phyloP scores from a whole-genome alignment of 257 asterid species.

The Ligustrum vulgare region DNA sequence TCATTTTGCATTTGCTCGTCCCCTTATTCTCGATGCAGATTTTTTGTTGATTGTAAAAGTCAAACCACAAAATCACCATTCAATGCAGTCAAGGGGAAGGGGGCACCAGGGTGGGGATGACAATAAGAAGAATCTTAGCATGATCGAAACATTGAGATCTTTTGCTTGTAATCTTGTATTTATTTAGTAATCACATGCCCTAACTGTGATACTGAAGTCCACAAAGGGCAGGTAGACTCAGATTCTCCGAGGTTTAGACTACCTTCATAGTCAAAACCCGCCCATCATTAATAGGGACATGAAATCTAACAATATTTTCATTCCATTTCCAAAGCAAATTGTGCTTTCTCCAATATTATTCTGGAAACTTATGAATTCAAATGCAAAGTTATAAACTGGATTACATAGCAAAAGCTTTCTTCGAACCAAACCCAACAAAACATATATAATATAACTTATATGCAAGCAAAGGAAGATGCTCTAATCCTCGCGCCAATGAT shows the following conservation, averaged over 20 bases:
- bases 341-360: slow-evolving; percentile 1
- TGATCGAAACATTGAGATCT: slow-evolving; percentile 83
- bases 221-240: slow-evolving; percentile 78
- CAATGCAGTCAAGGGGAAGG: slow-evolving; percentile 27
- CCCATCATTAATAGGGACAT: slow-evolving; percentile 80
- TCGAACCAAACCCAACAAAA: not conserved
- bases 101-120: slow-evolving; percentile 63
- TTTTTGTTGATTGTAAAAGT: not conserved
- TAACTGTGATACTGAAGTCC: slow-evolving; percentile 62
- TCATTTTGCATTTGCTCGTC: not conserved
- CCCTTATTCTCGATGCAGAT: not conserved
- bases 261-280: slow-evolving; percentile 79
- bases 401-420: not conserved
- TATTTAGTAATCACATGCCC: not conserved
- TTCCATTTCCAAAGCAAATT: slow-evolving; percentile 18
- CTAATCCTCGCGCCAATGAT: slow-evolving; percentile 58
- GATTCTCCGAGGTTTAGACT: slow-evolving; percentile 66
- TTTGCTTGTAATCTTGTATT: not conserved
- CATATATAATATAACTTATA: not conserved
- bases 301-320: slow-evolving; percentile 82
- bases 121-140: slow-evolving; percentile 71
- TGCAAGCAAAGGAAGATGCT: not conserved
- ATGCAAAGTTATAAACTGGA: not conserved
- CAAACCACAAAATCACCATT: not conserved
- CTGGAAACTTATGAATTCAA: slow-evolving; percentile 59